Conservation (phyloP, 2,329 filamentous ascomycete genomes). For the Cladosporium oxysporum region DNA sequence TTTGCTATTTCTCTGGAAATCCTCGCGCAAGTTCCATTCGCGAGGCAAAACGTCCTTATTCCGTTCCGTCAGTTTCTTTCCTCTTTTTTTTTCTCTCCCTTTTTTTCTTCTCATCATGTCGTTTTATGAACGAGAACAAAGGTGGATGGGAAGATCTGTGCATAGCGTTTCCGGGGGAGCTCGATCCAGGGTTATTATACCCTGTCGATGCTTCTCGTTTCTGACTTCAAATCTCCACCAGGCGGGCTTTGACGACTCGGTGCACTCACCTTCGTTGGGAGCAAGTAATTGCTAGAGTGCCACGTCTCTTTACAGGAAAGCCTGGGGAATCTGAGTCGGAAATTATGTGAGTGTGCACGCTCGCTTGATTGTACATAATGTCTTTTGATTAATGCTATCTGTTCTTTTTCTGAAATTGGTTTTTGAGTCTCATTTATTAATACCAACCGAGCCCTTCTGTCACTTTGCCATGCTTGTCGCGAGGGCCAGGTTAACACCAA, state of each 20-base stretch:
- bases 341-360: constrained; percentile 12
- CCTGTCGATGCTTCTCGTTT: neutral
- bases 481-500: no score
- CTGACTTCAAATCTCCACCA: neutral
- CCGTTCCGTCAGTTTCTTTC: constrained; percentile 5
- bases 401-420: neutral
- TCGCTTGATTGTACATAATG: constrained; percentile 32
- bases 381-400: constrained; percentile 30
- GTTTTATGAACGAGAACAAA: constrained; percentile 8
- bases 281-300: neutral
- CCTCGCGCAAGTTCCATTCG: neutral
- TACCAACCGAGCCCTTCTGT: no score
- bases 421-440: no score
- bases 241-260: neutral
- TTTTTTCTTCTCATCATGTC: constrained; percentile 9
- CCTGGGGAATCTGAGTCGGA: neutral
- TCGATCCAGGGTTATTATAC: neutral
- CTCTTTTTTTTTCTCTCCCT: neutral
- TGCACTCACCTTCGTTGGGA: neutral
- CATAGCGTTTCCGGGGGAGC: constrained; percentile 4
- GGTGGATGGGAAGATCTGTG: constrained; percentile 9
- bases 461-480: no score
- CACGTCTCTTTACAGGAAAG: neutral
- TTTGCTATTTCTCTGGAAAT: constrained; percentile 6
- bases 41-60: constrained; percentile 8